Evolutionary conservation across 164 flowering plant genomes (phyloP), one percentile per base, ranked within the genome.

Genomic region (Stephania cephalantha): DNA sequence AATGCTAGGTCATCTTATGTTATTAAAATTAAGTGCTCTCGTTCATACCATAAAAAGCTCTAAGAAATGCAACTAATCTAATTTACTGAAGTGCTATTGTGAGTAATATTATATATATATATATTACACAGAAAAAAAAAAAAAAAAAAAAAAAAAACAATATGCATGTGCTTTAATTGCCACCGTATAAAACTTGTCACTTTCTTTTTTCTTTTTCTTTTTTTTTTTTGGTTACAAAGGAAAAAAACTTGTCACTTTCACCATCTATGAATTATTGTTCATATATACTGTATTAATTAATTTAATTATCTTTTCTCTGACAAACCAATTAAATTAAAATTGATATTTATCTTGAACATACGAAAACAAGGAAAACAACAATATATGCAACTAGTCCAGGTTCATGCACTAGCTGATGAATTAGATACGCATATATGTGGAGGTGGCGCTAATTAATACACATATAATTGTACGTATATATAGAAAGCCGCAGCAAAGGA

Each of bases 351-450:
- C 75, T 6, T 72, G 75, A 58, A 3, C 68, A 35, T 4, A 58
- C 61, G 75, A 61, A 58, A 73, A 73, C 75, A 73, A 58, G 58
- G 75, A 61, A 58, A 73, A 73, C 75, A 73, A 35, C 74, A 18
- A 25, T 25, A 25, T 25, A 25, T 66, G 20, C 29, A 72, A 72
- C 74, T 17, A 72, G 68, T 15, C 15, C 13, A 46, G 42, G 42
- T 35, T 35, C 42, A 35, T 35, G 42, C 42, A 35, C 11, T 29
- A 15, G 9, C 6, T 46, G 72, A 71, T 72, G 68, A 48, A 25
- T 25, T 25, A 25, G 25, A 25, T 0, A 25, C 25, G 25, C 25
- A 25, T 25, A 25, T 68, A 72, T 52, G 74, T 55, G 68, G 75
- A 35, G 68, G 52, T 73, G 42, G 42, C 42, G 42, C 42, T 35